Evolutionary conservation across 139 green algal species (phyloP), one percentile per base, ranked within the genome.

Genomic region (Medakamo hakoo): DNA sequence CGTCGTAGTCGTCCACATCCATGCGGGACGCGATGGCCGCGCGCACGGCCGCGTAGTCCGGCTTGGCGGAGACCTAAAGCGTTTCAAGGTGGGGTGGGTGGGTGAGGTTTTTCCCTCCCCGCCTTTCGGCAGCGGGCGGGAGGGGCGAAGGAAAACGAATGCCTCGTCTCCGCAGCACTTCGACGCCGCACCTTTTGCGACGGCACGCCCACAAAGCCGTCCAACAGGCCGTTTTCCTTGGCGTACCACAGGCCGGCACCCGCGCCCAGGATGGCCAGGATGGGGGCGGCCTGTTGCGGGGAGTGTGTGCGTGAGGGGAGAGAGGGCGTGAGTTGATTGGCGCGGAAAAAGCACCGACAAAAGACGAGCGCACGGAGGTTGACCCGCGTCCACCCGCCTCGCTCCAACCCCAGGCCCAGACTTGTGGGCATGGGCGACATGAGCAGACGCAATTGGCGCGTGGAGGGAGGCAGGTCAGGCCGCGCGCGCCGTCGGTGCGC

Each of bases 1-100:
- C 86, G 63, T 94, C 86, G 57, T 92, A 93, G 21, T 83, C 77
- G 23, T 70, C 57, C 14, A 80, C 73, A 26, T 93, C 84, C 67
- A 94, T 52, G 21, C 86, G 27, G 26, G 74, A 67, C 22, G 79
- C 75, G 59, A 94, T 86, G 2, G 78, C 74, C n/a, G 71, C 32
- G 23, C 76, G 67, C 48, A 94, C 86, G 3, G 80, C 77, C 4
- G 40, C 68, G 63, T 92, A 93, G 70, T 94, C 86, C 5, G 60
- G 71, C 69, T 82, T 76, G 58, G 66, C 63, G 64, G 63, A 57
- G 24, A 21, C 20, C 27, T 66, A 14, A n/a, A n/a, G n/a, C n/a
- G n/a, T n/a, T n/a, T n/a, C n/a, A n/a, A n/a, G n/a, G n/a, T n/a
- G n/a, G n/a, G n/a, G n/a, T n/a, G n/a, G n/a, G n/a, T n/a, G n/a